Evolutionary conservation across 495 filamentous ascomycete genomes (phyloP).

Genomic region (Aspergillus hancockii): DNA sequence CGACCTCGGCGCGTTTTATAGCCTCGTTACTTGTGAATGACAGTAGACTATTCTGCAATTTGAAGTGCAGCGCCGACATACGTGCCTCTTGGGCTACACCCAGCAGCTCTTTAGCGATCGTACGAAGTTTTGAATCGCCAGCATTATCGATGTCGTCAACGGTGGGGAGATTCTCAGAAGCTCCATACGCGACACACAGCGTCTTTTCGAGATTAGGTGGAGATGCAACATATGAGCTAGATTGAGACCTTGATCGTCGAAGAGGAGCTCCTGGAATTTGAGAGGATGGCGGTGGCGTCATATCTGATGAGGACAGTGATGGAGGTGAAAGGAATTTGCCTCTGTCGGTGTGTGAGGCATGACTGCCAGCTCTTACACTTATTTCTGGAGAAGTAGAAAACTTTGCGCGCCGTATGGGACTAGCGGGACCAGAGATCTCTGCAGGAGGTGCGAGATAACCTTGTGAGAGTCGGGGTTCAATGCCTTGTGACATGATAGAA

Average conservation of each 20-base stretch:
- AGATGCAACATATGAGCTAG: slow-evolving; percentile 52
- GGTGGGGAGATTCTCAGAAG: slow-evolving; percentile 58
- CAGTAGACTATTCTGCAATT: slow-evolving; percentile 85
- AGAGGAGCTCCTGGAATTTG: slow-evolving; percentile 55
- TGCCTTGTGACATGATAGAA: slow-evolving; percentile 40
- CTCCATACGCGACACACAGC: slow-evolving; percentile 49
- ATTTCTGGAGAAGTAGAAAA: slow-evolving; percentile 46
- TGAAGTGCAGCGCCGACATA: slow-evolving; percentile 86
- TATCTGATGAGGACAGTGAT: slow-evolving; percentile 45
- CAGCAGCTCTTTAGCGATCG: slow-evolving; percentile 57
- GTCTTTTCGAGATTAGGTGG: slow-evolving; percentile 59
- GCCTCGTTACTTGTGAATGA: slow-evolving; percentile 85
- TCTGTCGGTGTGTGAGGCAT: slow-evolving; percentile 35
- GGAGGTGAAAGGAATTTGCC: slow-evolving; percentile 40
- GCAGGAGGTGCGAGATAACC: slow-evolving; percentile 42
- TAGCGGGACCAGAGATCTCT: slow-evolving; percentile 41
- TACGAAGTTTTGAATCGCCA: slow-evolving; percentile 58
- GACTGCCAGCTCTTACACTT: slow-evolving; percentile 29
- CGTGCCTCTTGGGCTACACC: slow-evolving; percentile 62
- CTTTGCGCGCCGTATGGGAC: slow-evolving; percentile 35
- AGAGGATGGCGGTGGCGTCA: slow-evolving; percentile 77
- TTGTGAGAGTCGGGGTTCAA: slow-evolving; percentile 31
- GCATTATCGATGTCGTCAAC: slow-evolving; percentile 65
- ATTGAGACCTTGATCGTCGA: slow-evolving; percentile 39
- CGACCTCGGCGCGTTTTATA: slow-evolving; percentile 83